Conservation (phyloP, 2,329 filamentous ascomycete genomes). For the Furcasterigmium sp. region DNA sequence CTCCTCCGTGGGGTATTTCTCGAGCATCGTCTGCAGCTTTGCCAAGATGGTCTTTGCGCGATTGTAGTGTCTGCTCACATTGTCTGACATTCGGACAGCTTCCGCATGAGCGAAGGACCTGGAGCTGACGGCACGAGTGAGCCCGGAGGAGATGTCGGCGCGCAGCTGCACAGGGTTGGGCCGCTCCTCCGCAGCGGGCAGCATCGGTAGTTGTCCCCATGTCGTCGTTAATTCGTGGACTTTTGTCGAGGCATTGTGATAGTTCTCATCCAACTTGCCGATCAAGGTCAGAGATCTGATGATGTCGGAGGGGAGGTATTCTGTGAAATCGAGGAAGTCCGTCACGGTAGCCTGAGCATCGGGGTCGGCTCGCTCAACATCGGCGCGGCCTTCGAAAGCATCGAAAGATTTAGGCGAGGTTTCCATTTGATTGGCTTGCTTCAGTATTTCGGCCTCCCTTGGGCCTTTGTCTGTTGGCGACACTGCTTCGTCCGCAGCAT, state of each 20-base stretch:
- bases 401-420: slow-evolving; percentile 38
- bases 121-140: slow-evolving; percentile 49
- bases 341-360: slow-evolving; percentile 66
- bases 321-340: slow-evolving; percentile 65
- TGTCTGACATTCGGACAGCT: slow-evolving; percentile 58
- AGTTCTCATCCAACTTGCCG: slow-evolving; percentile 55
- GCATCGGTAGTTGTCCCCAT: slow-evolving; percentile 51
- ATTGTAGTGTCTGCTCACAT: slow-evolving; percentile 56
- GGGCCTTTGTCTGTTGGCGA: slow-evolving; percentile 27
- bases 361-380: slow-evolving; percentile 50
- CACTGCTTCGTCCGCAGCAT: slow-evolving; percentile 21
- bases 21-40: slow-evolving; percentile 55
- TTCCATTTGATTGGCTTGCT: slow-evolving; percentile 23
- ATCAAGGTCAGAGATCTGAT: slow-evolving; percentile 61
- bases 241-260: slow-evolving; percentile 48
- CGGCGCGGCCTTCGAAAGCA: background rate
- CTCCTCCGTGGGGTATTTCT: slow-evolving; percentile 50
- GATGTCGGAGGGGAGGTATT: slow-evolving; percentile 64
- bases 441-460: slow-evolving; percentile 19
- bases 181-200: slow-evolving; percentile 37
- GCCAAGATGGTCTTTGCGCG: slow-evolving; percentile 53
- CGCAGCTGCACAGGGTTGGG: slow-evolving; percentile 47
- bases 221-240: slow-evolving; percentile 51
- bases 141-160: slow-evolving; percentile 53
- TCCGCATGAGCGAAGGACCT: slow-evolving; percentile 57